Conservation (phyloP, 2,329 filamentous ascomycete genomes). For the Monilinia vaccinii-corymbosi region DNA sequence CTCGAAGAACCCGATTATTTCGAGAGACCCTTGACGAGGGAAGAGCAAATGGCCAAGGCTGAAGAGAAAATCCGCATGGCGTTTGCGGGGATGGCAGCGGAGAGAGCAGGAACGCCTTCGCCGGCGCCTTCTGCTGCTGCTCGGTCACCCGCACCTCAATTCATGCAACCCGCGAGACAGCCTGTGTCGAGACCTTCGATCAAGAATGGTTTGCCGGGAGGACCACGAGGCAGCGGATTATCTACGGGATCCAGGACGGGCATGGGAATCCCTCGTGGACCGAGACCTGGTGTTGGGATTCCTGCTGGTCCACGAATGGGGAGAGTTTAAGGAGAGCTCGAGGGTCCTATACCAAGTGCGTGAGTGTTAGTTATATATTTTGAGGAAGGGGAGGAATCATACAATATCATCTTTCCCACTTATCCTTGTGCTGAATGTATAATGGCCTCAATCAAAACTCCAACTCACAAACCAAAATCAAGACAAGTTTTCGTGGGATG, state of each 20-base stretch:
- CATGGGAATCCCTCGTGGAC: neutral
- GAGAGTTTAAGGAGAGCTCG: neutral
- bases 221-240: constrained; percentile 6
- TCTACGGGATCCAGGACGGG: neutral
- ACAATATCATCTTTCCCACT: too few relatives aligned
- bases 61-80: constrained; percentile 15
- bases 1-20: neutral
- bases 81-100: constrained; percentile 13
- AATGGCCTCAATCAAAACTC: neutral
- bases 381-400: neutral
- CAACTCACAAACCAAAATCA: too few relatives aligned
- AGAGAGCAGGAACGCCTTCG: constrained; percentile 3
- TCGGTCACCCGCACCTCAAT: neutral
- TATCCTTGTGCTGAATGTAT: neutral
- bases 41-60: constrained; percentile 14
- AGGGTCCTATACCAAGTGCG: neutral
- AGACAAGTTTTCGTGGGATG: too few relatives aligned
- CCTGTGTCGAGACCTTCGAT: constrained; percentile 1
- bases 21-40: constrained; percentile 9
- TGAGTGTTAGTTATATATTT: too few relatives aligned
- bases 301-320: constrained; percentile 6
- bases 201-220: constrained; percentile 8
- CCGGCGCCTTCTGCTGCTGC: neutral
- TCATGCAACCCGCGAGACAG: neutral
- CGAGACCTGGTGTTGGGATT: neutral